phyloP scores from a whole-genome alignment of 169 alveolate genomes.

The Plasmodium sp. region DNA sequence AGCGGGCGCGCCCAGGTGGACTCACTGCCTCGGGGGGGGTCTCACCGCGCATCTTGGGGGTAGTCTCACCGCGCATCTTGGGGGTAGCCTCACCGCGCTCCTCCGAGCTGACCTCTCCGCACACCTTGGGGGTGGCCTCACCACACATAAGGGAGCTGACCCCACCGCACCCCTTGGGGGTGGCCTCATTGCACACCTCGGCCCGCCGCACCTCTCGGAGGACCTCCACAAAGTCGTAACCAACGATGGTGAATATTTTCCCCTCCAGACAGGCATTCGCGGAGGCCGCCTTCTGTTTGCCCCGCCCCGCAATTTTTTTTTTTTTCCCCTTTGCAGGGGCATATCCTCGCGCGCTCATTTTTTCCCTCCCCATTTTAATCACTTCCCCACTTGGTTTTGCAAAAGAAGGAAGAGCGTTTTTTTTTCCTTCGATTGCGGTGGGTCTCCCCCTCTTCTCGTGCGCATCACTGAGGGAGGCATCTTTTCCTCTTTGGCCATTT shows the following conservation, averaged over 20 bases:
- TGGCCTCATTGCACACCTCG: neutral
- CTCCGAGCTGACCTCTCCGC: neutral
- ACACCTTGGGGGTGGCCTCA: neutral
- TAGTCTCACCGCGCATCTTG: neutral
- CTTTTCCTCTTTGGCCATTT: neutral
- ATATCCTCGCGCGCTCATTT: neutral
- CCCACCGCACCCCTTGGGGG: neutral
- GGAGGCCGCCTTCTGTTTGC: neutral
- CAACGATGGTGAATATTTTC: conserved; percentile 16
- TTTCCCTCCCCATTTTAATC: neutral
- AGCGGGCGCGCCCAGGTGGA: neutral
- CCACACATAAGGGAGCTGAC: no score
- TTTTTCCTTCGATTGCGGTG: neutral
- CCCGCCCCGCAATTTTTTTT: neutral
- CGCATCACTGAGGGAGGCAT: neutral
- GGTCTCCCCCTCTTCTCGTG: neutral
- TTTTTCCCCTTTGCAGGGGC: neutral
- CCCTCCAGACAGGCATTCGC: neutral
- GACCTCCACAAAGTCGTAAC: conserved; percentile 16
- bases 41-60: neutral
- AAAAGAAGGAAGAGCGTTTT: neutral
- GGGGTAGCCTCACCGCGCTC: no score
- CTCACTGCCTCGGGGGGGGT: neutral
- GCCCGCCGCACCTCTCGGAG: neutral
- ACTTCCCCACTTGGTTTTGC: neutral